Conservation (phyloP, 495 filamentous ascomycete genomes). For the Podospora sp. region DNA sequence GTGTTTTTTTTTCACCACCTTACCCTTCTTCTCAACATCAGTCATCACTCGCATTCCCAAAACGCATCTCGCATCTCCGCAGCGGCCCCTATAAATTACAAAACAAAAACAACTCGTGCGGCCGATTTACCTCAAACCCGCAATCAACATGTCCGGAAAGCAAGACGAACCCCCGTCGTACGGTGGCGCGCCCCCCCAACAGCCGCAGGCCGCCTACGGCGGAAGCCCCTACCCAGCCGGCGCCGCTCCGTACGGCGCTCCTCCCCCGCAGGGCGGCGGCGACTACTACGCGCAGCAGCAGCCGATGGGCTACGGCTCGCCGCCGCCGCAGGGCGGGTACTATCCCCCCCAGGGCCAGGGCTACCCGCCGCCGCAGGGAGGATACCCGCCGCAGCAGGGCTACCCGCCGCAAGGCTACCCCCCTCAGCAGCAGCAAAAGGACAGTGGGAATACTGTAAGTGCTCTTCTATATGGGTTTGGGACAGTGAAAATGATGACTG, state of each 20-base stretch:
- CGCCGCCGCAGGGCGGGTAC: constrained; percentile 24
- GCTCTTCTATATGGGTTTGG: too few relatives aligned
- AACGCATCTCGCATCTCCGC: neutral
- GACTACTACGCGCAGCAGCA: constrained; percentile 43
- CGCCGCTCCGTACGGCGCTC: constrained; percentile 13
- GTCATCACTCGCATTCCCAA: neutral
- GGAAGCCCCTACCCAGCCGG: constrained; percentile 17
- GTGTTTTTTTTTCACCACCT: neutral
- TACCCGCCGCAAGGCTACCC: constrained; percentile 31
- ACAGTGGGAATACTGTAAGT: constrained; percentile 29
- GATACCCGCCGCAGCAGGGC: constrained; percentile 26
- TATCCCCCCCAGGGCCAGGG: constrained; percentile 14
- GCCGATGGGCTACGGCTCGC: constrained; percentile 48
- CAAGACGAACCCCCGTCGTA: constrained; percentile 49
- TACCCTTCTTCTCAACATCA: neutral
- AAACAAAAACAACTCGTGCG: too few relatives aligned
- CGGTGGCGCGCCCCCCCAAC: constrained; percentile 21
- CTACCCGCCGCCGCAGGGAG: constrained; percentile 30
- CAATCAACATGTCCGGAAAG: constrained; percentile 42
- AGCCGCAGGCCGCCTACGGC: constrained; percentile 25
- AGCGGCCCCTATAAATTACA: too few relatives aligned
- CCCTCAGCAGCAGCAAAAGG: constrained; percentile 30
- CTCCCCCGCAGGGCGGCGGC: constrained; percentile 17
- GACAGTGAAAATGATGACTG: neutral
- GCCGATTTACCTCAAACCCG: neutral